phyloP scores from a whole-genome alignment of 768 basidiomycete genomes.

The Mycena kentingensis region DNA sequence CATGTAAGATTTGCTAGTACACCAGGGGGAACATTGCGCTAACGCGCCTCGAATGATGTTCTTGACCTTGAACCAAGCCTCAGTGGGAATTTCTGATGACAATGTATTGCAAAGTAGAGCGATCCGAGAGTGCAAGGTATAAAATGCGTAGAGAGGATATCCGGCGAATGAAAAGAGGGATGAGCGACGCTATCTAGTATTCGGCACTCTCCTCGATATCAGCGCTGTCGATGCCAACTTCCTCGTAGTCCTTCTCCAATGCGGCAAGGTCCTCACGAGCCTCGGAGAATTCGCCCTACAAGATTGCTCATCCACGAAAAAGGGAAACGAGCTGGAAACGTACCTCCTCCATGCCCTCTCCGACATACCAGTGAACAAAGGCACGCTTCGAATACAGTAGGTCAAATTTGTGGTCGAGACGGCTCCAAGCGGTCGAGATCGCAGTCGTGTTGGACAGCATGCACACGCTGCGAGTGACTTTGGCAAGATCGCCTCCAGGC shows the following conservation, averaged over 20 bases:
- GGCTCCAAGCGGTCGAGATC: slow-evolving; percentile 92
- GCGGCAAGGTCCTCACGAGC: slow-evolving; percentile 99
- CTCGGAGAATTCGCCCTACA: slow-evolving; percentile 93
- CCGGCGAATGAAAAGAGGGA: neutral
- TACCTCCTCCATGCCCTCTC: slow-evolving; percentile 75
- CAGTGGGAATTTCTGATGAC: neutral
- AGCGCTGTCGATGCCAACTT: slow-evolving; percentile 63
- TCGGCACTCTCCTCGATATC: slow-evolving; percentile 49
- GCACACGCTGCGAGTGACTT: slow-evolving; percentile 90
- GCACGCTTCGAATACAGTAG: slow-evolving; percentile 96
- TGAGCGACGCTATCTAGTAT: slow-evolving; percentile 28
- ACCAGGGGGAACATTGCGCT: no score
- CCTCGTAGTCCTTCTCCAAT: slow-evolving; percentile 96
- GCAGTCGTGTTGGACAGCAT: slow-evolving; percentile 96
- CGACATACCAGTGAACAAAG: slow-evolving; percentile 86
- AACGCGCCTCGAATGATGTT: neutral
- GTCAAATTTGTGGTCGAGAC: slow-evolving; percentile 97
- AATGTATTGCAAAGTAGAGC: neutral
- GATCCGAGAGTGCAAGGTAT: slow-evolving; percentile 2
- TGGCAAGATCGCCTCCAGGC: slow-evolving; percentile 93
- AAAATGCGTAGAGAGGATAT: neutral
- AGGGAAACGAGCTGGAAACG: slow-evolving; percentile 3
- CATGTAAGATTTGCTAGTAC: no score
- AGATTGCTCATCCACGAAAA: neutral
- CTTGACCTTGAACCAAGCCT: neutral